These are phyloP conservation scores for Pythium grandisporangium DNA, from an alignment of 352 stramenopile species.

Conservation along the genomic window DNA sequence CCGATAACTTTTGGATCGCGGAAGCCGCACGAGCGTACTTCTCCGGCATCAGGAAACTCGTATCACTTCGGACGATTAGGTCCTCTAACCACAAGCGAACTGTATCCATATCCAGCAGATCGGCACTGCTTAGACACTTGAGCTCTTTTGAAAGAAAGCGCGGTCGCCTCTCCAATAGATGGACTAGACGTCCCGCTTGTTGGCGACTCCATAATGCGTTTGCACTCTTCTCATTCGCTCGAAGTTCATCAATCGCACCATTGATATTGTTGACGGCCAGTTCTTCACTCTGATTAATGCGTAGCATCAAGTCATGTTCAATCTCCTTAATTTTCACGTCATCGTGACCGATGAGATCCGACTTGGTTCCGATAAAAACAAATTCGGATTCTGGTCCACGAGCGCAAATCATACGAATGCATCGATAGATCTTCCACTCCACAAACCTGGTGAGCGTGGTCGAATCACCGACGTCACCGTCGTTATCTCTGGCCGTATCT, in stretches of 20 bases:
- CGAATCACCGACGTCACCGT: background rate
- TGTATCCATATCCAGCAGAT: conserved; percentile 1
- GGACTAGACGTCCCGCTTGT: background rate
- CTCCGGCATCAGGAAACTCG: conserved; percentile 6
- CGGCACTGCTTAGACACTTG: conserved; percentile 6
- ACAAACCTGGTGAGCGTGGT: conserved; percentile 8
- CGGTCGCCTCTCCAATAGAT: background rate
- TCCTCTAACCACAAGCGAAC: conserved; percentile 2
- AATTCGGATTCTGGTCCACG: conserved; percentile 10
- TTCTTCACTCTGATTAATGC: background rate
- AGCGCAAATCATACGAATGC: conserved; percentile 7
- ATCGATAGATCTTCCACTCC: conserved; percentile 6
- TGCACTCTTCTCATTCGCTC: background rate
- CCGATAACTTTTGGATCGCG: conserved; percentile 4
- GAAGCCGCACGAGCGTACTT: conserved; percentile 7
- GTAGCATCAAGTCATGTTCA: conserved; percentile 1
- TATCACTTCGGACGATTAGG: conserved; percentile 3
- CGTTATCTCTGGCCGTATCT: background rate
- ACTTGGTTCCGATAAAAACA: conserved; percentile 10
- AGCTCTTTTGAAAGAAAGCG: conserved; percentile 2
- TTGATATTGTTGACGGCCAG: conserved; percentile 2
- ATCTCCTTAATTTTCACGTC: background rate
- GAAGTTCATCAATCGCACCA: background rate
- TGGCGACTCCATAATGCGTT: background rate
- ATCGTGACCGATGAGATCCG: conserved; percentile 3